phyloP scores from a whole-genome alignment of 768 basidiomycete species.

The Trametes cingulata region DNA sequence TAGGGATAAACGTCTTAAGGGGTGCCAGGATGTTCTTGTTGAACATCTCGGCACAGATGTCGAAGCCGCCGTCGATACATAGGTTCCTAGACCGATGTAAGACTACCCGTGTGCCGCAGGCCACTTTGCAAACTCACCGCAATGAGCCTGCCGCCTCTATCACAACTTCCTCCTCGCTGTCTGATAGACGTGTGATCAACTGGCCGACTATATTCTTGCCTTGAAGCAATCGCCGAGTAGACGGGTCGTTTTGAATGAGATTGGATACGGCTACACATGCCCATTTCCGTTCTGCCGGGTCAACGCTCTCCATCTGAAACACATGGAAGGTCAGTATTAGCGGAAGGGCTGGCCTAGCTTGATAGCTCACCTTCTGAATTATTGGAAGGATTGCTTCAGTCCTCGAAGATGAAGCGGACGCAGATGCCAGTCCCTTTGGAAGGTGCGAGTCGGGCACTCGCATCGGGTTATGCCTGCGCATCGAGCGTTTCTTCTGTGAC shows the following conservation, averaged over 20 bases:
- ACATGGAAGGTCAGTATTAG: neutral
- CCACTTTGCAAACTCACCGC: constrained; percentile 46
- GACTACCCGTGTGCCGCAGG: neutral
- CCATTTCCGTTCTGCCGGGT: constrained; percentile 86
- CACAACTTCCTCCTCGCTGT: constrained; percentile 87
- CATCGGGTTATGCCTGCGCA: constrained; percentile 91
- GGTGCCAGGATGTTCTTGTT: constrained; percentile 91
- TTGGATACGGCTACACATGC: constrained; percentile 96
- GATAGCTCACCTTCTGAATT: constrained; percentile 71
- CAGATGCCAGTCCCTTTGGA: constrained; percentile 76
- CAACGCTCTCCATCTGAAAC: constrained; percentile 69
- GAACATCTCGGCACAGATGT: constrained; percentile 96
- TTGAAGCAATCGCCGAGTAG: constrained; percentile 85
- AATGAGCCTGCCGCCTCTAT: constrained; percentile 88
- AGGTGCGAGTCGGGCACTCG: constrained; percentile 93
- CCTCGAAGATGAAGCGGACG: constrained; percentile 71
- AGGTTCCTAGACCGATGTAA: neutral
- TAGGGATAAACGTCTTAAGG: constrained; percentile 72
- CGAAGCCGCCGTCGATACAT: constrained; percentile 93
- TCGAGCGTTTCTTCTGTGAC: constrained; percentile 82
- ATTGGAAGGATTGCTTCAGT: constrained; percentile 82
- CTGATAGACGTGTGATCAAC: constrained; percentile 84
- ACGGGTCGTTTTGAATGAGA: constrained; percentile 92
- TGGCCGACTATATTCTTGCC: constrained; percentile 88
- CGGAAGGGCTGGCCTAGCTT: neutral